Percentiles rank a stretch among this genome's conserved stretches.
These are phyloP conservation scores for Picochlorum sp. DNA, from an alignment of 139 green algal genomes.

Conservation along the genomic window DNA sequence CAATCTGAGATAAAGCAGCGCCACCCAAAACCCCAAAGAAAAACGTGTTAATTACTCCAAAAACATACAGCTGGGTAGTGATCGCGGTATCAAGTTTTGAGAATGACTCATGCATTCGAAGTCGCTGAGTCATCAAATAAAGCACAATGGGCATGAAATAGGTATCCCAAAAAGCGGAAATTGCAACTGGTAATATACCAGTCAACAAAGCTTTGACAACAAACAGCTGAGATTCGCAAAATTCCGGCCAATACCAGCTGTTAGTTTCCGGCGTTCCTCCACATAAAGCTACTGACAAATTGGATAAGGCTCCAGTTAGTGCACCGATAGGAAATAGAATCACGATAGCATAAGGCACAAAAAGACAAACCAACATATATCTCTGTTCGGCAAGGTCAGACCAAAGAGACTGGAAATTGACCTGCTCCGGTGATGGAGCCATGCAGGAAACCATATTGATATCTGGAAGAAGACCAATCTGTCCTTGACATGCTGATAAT, in stretches of 20 bases:
- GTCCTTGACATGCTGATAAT: background rate
- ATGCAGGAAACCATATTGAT: background rate
- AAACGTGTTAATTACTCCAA: background rate
- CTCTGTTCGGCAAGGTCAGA: too few relatives aligned
- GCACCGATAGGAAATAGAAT: constrained; percentile 2
- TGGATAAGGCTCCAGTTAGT: constrained; percentile 1
- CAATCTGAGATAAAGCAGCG: background rate
- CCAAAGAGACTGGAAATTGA: background rate
- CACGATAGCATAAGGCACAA: background rate
- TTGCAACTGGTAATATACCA: background rate
- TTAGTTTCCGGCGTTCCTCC: background rate
- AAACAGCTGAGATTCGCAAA: background rate
- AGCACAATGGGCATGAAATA: background rate
- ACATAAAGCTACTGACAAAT: background rate
- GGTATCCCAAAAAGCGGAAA: constrained; percentile 2
- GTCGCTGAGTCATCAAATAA: background rate
- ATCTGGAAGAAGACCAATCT: background rate
- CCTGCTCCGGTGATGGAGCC: background rate
- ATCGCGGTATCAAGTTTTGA: background rate
- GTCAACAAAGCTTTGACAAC: background rate
- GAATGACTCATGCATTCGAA: background rate
- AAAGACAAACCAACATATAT: background rate
- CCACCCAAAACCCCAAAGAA: background rate
- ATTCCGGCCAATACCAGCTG: background rate
- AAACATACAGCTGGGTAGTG: background rate